Evolutionary conservation across 768 basidiomycete species (phyloP).

Genomic region (Lentinula boryana): DNA sequence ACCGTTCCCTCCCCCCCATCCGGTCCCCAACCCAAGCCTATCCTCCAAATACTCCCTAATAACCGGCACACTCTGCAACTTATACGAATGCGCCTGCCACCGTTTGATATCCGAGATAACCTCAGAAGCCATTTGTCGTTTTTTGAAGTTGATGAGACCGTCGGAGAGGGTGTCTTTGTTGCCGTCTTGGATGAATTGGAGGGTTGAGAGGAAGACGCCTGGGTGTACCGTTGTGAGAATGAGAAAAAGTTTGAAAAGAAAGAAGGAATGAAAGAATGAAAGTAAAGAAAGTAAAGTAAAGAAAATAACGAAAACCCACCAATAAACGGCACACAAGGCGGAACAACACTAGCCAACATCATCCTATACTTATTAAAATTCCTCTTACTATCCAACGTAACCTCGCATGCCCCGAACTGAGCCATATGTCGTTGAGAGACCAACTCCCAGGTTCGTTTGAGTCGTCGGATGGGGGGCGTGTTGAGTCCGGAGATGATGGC

Average conservation of each 20-base stretch:
- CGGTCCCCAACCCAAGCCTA: slow-evolving; percentile 40
- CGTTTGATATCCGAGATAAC: slow-evolving; percentile 95
- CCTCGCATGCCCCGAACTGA: slow-evolving; percentile 74
- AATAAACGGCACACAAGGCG: slow-evolving; percentile 96
- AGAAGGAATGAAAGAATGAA: too few relatives aligned
- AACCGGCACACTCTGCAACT: slow-evolving; percentile 60
- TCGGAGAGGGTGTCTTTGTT: slow-evolving; percentile 79
- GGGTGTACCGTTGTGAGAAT: too few relatives aligned
- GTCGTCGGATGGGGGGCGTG: slow-evolving; percentile 85
- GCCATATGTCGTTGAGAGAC: slow-evolving; percentile 70
- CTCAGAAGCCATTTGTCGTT: slow-evolving; percentile 93
- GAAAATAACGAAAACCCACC: slow-evolving; percentile 69
- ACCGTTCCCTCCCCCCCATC: too few relatives aligned
- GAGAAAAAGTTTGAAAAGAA: too few relatives aligned
- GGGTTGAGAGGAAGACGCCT: slow-evolving; percentile 93
- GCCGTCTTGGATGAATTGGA: slow-evolving; percentile 98
- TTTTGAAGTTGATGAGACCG: slow-evolving; percentile 89
- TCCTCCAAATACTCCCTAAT: slow-evolving; percentile 78
- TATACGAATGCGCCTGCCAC: slow-evolving; percentile 90
- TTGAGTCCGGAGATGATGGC: slow-evolving; percentile 93
- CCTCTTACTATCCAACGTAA: slow-evolving; percentile 87
- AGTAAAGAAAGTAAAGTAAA: too few relatives aligned
- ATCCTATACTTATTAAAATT: slow-evolving; percentile 92
- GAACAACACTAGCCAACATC: slow-evolving; percentile 73
- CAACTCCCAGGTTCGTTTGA: slow-evolving; percentile 93